A percentile compares a stretch with the other conserved stretches of the same genome.
Evolutionary conservation across 75 land plant species (phyloP).

Genomic region (Picea sitchensis): DNA sequence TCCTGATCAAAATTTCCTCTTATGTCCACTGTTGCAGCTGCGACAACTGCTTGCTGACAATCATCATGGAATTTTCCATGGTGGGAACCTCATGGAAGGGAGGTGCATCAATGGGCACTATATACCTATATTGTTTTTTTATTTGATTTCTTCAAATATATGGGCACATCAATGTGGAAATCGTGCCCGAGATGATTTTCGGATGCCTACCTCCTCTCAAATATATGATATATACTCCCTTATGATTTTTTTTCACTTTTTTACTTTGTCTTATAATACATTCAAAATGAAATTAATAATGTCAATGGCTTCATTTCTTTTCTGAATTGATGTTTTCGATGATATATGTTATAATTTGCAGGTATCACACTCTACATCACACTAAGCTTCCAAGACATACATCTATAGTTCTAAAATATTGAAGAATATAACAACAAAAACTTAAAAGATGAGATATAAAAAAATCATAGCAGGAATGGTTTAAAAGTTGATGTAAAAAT

Average conservation of each 20-base stretch:
- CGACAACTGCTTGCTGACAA: conserved; percentile 17
- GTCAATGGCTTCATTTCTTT: no score
- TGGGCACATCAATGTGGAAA: conserved; percentile 41
- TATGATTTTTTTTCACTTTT: conserved; percentile 17
- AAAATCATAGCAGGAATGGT: no score
- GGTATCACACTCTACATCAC: conserved; percentile 88
- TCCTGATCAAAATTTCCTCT: not conserved
- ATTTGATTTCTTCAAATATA: conserved; percentile 34
- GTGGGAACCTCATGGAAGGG: conserved; percentile 28
- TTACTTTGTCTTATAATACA: not conserved
- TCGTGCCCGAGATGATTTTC: conserved; percentile 25
- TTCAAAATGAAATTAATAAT: no score
- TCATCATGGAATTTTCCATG: conserved; percentile 27
- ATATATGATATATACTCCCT: conserved; percentile 43
- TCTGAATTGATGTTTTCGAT: no score
- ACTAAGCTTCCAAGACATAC: no score
- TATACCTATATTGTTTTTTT: conserved; percentile 26
- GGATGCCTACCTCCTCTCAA: conserved; percentile 21
- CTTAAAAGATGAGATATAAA: no score
- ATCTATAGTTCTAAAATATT: no score
- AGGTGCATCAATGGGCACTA: conserved; percentile 24
- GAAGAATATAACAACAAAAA: no score
- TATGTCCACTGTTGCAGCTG: conserved; percentile 27
- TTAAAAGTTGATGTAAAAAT: no score
- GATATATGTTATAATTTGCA: conserved; percentile 13